These are phyloP conservation scores for Cyberlindnera americana DNA, from an alignment of 805 yeast genomes.

Conservation along the genomic window DNA sequence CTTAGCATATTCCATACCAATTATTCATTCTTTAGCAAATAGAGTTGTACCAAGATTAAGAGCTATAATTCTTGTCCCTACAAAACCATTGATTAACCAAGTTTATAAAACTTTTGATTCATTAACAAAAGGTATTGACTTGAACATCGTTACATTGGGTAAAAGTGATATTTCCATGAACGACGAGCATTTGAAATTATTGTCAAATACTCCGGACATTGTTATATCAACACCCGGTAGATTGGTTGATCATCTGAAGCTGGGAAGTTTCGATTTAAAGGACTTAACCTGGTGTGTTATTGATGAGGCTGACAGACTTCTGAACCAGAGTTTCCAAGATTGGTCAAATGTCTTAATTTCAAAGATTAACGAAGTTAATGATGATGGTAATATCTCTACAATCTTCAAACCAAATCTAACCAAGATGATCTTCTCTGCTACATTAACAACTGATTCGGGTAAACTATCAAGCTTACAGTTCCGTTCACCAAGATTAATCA, in stretches of 20 bases:
- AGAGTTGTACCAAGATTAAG: constrained; percentile 71
- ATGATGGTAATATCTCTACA: constrained; percentile 31
- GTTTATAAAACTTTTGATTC: constrained; percentile 62
- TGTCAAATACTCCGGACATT: constrained; percentile 55
- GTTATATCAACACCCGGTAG: constrained; percentile 76
- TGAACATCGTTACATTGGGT: constrained; percentile 60
- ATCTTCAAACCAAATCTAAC: constrained; percentile 35
- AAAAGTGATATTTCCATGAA: constrained; percentile 46
- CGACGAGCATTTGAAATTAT: constrained; percentile 59
- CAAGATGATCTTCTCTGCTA: constrained; percentile 85
- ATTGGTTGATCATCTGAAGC: constrained; percentile 65
- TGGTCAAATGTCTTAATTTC: constrained; percentile 65
- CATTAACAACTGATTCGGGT: constrained; percentile 90
- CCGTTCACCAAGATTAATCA: constrained; percentile 65
- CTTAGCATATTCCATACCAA: constrained; percentile 80
- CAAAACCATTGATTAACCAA: constrained; percentile 82
- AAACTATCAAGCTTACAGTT: constrained; percentile 71
- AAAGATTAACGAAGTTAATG: constrained; percentile 24
- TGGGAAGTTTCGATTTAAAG: constrained; percentile 41
- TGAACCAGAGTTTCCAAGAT: constrained; percentile 89
- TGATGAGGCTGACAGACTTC: constrained; percentile 78
- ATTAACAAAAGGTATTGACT: constrained; percentile 62
- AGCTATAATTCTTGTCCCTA: constrained; percentile 82
- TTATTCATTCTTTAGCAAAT: constrained; percentile 60
- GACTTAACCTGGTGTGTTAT: constrained; percentile 61